Conservation (phyloP, 2,329 filamentous ascomycete genomes). For the Botrytis galanthina region DNA sequence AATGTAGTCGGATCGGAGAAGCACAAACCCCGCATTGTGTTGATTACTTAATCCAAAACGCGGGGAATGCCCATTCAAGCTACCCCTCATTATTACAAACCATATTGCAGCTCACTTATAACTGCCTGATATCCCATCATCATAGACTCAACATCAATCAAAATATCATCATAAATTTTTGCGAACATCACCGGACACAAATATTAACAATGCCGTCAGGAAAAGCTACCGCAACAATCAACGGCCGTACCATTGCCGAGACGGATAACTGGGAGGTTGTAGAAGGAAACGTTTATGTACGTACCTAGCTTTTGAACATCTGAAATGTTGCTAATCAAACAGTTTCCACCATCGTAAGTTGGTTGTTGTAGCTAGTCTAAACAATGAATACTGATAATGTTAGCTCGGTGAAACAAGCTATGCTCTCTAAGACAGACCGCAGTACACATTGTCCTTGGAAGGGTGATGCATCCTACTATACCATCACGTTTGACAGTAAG, state of each 20-base stretch:
- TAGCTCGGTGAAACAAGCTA: conserved; percentile 42
- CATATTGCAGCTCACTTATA: not conserved
- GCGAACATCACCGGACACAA: not conserved
- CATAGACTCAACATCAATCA: not conserved
- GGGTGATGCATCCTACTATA: conserved; percentile 48
- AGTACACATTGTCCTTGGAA: conserved; percentile 48
- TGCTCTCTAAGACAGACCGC: conserved; percentile 43
- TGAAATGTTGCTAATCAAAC: conserved; percentile 22
- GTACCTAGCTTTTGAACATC: conserved; percentile 24
- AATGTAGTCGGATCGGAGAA: not conserved
- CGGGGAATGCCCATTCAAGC: not conserved
- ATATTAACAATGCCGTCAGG: conserved; percentile 28
- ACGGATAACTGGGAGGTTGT: conserved; percentile 47
- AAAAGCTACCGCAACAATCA: conserved; percentile 42
- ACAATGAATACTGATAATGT: not conserved
- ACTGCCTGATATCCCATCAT: not conserved
- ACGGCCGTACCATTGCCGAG: conserved; percentile 46
- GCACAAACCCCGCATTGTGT: not conserved
- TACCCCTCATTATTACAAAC: conserved; percentile 20
- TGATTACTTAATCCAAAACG: conserved; percentile 4
- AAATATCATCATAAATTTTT: not conserved
- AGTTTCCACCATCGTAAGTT: conserved; percentile 41
- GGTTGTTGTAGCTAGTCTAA: not conserved
- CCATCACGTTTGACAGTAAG: conserved; percentile 43
- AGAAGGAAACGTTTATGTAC: conserved; percentile 49